Percentiles rank a stretch among this genome's conserved stretches.
phyloP scores from a whole-genome alignment of 805 yeast genomes.

The Ogataea angusta region DNA sequence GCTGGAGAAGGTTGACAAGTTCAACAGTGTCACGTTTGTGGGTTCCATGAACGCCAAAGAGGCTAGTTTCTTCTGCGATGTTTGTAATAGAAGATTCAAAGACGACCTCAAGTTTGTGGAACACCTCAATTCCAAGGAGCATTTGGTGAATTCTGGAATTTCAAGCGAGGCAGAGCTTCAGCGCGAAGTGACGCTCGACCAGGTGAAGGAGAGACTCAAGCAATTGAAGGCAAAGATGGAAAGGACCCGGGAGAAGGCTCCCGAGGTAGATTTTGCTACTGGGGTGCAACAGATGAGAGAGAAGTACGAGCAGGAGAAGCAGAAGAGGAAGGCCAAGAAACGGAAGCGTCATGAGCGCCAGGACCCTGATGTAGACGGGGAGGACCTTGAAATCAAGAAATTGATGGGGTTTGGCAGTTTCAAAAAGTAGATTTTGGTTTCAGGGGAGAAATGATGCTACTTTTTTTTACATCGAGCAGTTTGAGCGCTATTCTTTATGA shows the following conservation, averaged over 20 bases:
- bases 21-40: conserved; percentile 26
- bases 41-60: conserved; percentile 37
- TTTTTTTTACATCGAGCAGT: not conserved
- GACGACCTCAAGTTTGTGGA: conserved; percentile 80
- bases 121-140: conserved; percentile 78
- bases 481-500: conserved; percentile 17
- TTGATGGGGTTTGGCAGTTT: conserved; percentile 55
- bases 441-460: too few species aligned
- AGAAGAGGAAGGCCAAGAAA: conserved; percentile 28
- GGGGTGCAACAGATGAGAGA: conserved; percentile 39
- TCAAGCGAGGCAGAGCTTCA: conserved; percentile 19
- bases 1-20: conserved; percentile 24
- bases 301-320: conserved; percentile 37
- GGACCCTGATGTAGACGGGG: conserved; percentile 10
- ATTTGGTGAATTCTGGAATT: conserved; percentile 42
- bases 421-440: not conserved
- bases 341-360: conserved; percentile 23
- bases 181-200: conserved; percentile 44
- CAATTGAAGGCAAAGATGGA: conserved; percentile 32
- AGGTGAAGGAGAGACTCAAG: conserved; percentile 42
- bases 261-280: conserved; percentile 35
- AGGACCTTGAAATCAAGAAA: conserved; percentile 28
- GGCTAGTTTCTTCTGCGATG: conserved; percentile 82
- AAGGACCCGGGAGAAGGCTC: conserved; percentile 17
- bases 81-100: conserved; percentile 75